These are phyloP conservation scores for Heterobasidion occidentale DNA, from an alignment of 1,284 basidiomycete species.

Conservation along the genomic window DNA sequence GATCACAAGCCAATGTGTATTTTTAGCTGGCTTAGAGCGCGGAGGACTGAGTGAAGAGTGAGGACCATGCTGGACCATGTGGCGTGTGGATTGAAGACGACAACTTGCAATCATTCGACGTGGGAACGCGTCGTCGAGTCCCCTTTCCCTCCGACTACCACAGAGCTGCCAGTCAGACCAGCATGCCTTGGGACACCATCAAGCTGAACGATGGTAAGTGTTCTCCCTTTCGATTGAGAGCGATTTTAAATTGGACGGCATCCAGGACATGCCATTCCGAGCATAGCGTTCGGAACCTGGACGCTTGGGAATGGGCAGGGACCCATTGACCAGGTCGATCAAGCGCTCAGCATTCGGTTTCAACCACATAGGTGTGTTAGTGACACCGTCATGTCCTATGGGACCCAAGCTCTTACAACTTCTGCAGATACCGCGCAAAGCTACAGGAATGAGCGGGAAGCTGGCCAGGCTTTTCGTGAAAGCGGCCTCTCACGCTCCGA, in stretches of 20 bases:
- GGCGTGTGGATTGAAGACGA: no score
- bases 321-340: constrained; percentile 27
- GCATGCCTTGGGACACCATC: constrained; percentile 42
- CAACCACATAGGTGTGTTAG: constrained; percentile 19
- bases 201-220: constrained; percentile 40
- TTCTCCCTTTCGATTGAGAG: background rate
- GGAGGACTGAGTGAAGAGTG: no score
- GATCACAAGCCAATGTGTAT: no score
- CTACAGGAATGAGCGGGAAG: constrained; percentile 44
- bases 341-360: constrained; percentile 23
- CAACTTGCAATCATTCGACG: no score
- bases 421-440: constrained; percentile 26
- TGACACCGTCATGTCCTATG: background rate
- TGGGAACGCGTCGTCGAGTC: no score
- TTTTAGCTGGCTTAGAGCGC: no score
- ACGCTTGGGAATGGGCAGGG: constrained; percentile 36
- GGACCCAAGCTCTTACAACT: background rate
- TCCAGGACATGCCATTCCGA: constrained; percentile 37
- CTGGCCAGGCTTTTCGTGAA: constrained; percentile 42
- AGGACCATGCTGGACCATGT: no score
- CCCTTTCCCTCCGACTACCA: no score
- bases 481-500: constrained; percentile 39
- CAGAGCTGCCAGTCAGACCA: no score
- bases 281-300: constrained; percentile 50
- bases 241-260: background rate